A percentile compares a stretch with the other conserved stretches of the same genome.
Evolutionary conservation across 257 asterid species (phyloP).

Genomic region (Fraxinus americana): DNA sequence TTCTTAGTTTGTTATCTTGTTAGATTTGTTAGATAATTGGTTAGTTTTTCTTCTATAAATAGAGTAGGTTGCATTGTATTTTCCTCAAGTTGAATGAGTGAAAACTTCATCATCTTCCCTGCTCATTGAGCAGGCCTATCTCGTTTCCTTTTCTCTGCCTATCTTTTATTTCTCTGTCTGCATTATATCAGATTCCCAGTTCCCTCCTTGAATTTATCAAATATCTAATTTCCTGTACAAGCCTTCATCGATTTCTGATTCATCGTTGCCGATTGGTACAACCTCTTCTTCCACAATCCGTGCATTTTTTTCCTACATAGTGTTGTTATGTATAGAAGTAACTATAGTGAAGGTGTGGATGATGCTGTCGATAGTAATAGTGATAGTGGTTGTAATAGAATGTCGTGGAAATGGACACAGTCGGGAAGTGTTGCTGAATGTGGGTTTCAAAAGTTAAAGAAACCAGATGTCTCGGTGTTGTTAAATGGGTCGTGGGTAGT

Average conservation of each 20-base stretch:
- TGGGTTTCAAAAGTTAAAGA: conserved; percentile 68
- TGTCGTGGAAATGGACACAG: conserved; percentile 74
- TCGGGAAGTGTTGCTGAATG: conserved; percentile 44
- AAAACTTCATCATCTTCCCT: no score
- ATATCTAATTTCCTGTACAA: conserved; percentile 36
- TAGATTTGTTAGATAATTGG: no score
- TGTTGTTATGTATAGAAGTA: conserved; percentile 33
- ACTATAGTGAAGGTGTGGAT: conserved; percentile 33
- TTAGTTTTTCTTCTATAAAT: no score
- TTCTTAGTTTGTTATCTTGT: no score
- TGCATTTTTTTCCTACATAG: conserved; percentile 68
- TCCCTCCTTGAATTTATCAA: no score
- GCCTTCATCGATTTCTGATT: not conserved
- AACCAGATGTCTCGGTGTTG: conserved; percentile 69
- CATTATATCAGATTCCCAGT: no score
- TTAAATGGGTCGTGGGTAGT: conserved; percentile 91
- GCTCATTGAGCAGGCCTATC: no score
- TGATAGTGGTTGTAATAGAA: conserved; percentile 21
- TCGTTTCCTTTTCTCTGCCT: no score
- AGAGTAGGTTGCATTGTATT: no score
- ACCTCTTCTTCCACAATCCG: conserved; percentile 22
- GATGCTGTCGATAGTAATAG: not conserved
- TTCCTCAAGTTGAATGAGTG: no score
- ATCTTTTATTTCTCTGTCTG: no score
- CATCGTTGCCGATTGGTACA: not conserved